phyloP scores from a whole-genome alignment of 208 protist species.

The Acanthamoeba triangularis region DNA sequence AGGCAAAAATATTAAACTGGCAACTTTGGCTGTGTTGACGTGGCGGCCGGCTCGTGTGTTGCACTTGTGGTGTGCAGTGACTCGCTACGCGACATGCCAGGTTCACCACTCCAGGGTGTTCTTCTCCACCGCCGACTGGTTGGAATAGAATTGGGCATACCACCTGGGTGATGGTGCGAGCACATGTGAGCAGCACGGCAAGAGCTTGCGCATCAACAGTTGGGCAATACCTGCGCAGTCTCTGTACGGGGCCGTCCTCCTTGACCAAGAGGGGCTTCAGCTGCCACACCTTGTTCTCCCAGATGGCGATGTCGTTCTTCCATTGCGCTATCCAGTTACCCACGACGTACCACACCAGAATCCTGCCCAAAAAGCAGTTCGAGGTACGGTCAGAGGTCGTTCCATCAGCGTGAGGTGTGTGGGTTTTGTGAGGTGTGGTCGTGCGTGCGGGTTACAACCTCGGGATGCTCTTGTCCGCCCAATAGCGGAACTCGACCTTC shows the following conservation, averaged over 20 bases:
- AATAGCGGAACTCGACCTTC: conserved; percentile 51
- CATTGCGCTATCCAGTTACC: conserved; percentile 74
- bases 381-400: not conserved
- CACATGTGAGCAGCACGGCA: too few species aligned
- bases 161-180: not conserved
- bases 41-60: too few species aligned
- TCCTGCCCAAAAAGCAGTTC: not conserved
- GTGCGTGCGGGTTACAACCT: not conserved
- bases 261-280: conserved; percentile 59
- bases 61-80: too few species aligned
- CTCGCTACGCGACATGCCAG: not conserved
- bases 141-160: conserved; percentile 73
- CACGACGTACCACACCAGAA: conserved; percentile 67
- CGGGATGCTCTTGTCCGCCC: conserved; percentile 30
- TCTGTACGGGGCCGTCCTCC: conserved; percentile 40
- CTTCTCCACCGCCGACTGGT: not conserved
- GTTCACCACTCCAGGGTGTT: conserved; percentile 47
- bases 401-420: too few species aligned
- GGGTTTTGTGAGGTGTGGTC: too few species aligned
- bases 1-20: too few species aligned
- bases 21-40: too few species aligned
- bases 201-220: too few species aligned
- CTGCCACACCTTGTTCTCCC: conserved; percentile 72
- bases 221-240: conserved; percentile 54
- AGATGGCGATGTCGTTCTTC: conserved; percentile 70